phyloP scores from a whole-genome alignment of 2,329 filamentous ascomycete genomes.

The Peltaster fructicola region DNA sequence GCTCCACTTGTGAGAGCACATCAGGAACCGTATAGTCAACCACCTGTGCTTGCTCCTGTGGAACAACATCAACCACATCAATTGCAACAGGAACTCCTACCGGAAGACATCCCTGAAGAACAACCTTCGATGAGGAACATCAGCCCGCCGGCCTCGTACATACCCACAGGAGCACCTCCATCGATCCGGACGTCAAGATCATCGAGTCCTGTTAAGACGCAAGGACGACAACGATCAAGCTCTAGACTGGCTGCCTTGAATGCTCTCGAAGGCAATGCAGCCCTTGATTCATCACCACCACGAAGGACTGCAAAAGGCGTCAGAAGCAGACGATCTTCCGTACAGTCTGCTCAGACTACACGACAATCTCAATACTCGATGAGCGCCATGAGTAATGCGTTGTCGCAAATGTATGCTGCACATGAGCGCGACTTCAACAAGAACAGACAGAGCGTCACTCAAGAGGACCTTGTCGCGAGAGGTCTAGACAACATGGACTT shows the following conservation, averaged over 20 bases:
- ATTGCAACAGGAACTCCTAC: slow-evolving; percentile 1
- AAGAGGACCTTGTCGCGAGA: slow-evolving; percentile 3
- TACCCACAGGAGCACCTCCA: background rate
- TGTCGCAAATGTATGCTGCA: slow-evolving; percentile 4
- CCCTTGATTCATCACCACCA: background rate
- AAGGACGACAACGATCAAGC: background rate
- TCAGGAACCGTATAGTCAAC: no score
- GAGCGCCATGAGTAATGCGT: slow-evolving; percentile 4
- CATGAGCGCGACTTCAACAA: slow-evolving; percentile 3
- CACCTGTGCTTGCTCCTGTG: background rate
- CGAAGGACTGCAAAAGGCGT: slow-evolving; percentile 1
- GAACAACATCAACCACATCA: background rate
- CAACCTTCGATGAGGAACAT: background rate
- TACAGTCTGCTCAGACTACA: no score
- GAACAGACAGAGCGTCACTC: slow-evolving; percentile 3
- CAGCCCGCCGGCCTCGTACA: slow-evolving; percentile 1
- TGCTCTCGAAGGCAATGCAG: no score
- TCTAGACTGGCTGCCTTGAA: no score
- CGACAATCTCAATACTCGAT: slow-evolving; percentile 2
- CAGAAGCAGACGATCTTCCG: no score
- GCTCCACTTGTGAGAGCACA: slow-evolving; percentile 1
- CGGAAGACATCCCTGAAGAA: background rate
- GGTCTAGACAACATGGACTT: no score
- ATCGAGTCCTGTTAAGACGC: background rate
- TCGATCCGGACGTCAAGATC: background rate